phyloP scores from a whole-genome alignment of 345 rosid species.

The Rhizophora mangle region DNA sequence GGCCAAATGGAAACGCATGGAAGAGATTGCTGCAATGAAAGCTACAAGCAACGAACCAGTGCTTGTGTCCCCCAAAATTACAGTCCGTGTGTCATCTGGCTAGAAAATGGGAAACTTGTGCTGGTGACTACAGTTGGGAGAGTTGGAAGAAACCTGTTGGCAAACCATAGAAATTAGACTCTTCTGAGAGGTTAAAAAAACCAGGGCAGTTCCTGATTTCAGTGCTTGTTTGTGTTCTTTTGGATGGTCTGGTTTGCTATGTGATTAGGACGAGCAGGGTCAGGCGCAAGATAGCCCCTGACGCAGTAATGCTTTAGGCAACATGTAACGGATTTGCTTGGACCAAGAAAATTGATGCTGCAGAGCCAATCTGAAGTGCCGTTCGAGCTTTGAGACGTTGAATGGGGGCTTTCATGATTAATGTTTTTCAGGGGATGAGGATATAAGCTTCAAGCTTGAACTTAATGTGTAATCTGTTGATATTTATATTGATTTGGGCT shows the following conservation, averaged over 20 bases:
- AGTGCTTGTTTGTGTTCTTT: conserved; percentile 15
- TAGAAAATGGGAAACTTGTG: conserved; percentile 13
- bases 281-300: conserved; percentile 1
- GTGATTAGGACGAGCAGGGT: conserved; percentile 6
- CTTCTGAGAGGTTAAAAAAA: neutral
- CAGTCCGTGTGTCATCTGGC: conserved; percentile 31
- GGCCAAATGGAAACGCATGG: conserved; percentile 9
- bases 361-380: neutral
- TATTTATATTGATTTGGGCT: neutral
- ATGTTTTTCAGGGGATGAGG: neutral
- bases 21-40: conserved; percentile 5
- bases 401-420: neutral
- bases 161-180: conserved; percentile 11
- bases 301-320: neutral
- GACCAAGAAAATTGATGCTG: neutral
- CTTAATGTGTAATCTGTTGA: neutral
- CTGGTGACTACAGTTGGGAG: neutral
- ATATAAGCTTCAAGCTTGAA: conserved; percentile 2
- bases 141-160: conserved; percentile 9
- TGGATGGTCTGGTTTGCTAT: neutral
- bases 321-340: conserved; percentile 7
- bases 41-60: conserved; percentile 7
- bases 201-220: conserved; percentile 8
- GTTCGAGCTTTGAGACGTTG: neutral
- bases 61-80: conserved; percentile 17